phyloP scores from a whole-genome alignment of 768 basidiomycete species.

The Pleurotus citrinopileatus region DNA sequence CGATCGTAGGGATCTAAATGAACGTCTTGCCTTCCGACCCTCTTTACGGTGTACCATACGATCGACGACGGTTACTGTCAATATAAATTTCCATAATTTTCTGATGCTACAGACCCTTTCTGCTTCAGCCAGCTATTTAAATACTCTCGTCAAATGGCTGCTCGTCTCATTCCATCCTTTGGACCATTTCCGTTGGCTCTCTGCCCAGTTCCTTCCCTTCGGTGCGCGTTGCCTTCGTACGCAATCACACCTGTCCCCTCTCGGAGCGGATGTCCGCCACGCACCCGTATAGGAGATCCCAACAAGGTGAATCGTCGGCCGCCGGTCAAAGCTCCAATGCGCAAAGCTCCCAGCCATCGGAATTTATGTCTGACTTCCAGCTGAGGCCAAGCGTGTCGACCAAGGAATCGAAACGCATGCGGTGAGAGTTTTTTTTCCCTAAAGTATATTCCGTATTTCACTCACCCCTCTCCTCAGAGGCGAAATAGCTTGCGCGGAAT shows the following conservation, averaged over 20 bases:
- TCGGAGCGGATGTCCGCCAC: conserved; percentile 5
- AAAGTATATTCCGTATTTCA: neutral
- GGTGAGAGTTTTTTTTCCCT: conserved; percentile 22
- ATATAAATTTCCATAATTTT: conserved; percentile 5
- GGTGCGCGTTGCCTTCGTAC: neutral
- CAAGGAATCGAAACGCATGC: conserved; percentile 36
- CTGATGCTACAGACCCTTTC: conserved; percentile 9
- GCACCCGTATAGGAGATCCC: conserved; percentile 8
- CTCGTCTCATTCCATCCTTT: neutral
- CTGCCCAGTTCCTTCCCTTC: neutral
- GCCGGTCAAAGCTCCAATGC: neutral
- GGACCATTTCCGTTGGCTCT: neutral
- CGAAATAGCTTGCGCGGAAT: conserved; percentile 43
- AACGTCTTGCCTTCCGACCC: neutral
- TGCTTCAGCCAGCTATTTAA: neutral
- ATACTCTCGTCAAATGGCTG: neutral
- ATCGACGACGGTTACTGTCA: conserved; percentile 10
- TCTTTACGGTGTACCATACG: neutral
- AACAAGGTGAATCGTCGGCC: conserved; percentile 9
- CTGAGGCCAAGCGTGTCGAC: conserved; percentile 18
- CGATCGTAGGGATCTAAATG: neutral
- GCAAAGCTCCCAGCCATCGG: neutral
- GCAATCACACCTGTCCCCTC: too few relatives aligned
- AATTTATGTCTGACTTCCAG: conserved; percentile 10
- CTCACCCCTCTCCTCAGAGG: conserved; percentile 23